Evolutionary conservation across 192 early-diverging fungal genomes (phyloP), one percentile per base, ranked within the genome.

Genomic region (Lobulomyces angularis): DNA sequence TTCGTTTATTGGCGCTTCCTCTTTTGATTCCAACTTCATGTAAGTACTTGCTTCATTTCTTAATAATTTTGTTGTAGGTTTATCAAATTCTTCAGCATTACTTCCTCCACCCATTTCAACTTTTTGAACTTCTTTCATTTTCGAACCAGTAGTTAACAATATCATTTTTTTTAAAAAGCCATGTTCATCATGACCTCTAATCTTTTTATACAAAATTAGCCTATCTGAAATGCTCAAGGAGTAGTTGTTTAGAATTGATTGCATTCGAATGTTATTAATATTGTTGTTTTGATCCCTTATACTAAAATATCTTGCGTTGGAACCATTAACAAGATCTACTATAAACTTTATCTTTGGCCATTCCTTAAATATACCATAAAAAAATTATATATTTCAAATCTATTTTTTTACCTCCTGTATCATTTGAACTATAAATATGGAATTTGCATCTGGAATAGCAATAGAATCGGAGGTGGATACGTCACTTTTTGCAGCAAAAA

Each of bases 351-450:
- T 52, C 7, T 43, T 21, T 1, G 64, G 61, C 63, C 63, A 71
- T 59, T 71, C 64, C 63, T 66, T 55, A 27, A 37, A 5, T 39
- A 21, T 25, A 41, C 32, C 3, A 41, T n/a, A 29, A 19, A 18
- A 28, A 1, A 3, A 34, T 3, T 7, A 30, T 12, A 49, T 35
- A 0, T n/a, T 5, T 30, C 17, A 22, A 50, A 29, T 17, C 20
- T 31, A 17, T 35, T 35, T 36, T 12, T 16, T 12, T 45, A 61
- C 64, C 37, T 55, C 46, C 40, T 71, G 64, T 11, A 71, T 37
- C 61, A 71, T 60, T 45, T 71, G 66, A 20, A 71, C 54, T 8
- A 71, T 61, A 27, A 71, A 71, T 6, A 71, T 52, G 3, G 64
- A 60, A 24, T 59, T 62, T 0, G 64, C 69, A 41, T 71, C 69